Base-by-base conservation (phyloP, 1,139 yeast species). In the Taphrina communis region DNA sequence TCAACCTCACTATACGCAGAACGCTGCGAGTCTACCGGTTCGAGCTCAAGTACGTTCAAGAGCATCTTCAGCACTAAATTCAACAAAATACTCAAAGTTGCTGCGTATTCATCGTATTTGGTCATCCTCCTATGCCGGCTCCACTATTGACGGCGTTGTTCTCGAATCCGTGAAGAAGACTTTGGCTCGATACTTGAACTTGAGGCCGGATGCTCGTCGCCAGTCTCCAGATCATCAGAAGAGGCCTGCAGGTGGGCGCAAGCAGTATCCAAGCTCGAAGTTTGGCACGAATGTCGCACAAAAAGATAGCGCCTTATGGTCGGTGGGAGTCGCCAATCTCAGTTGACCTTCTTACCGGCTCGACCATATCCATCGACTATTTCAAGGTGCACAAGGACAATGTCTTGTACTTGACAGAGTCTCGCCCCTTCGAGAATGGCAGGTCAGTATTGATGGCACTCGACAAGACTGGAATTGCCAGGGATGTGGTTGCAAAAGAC, bases 311-410 rank as follows among this genome's bases (percentile, higher is more conserved):
- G 9, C 62, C 67, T 3, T 63, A 17, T 25, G 68, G 68, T 39
- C 46, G 53, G 17, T 65, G 68, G 68, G 48, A 48, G 19, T 65
- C 68, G 7, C 68, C 68, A 14, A 65, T 65, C 6, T 42, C 57
- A 6, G 25, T 57, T 25, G 68, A 65, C 38, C 68, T 65, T 12
- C 44, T 65, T 19, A 58, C 65, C 17, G 68, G 65, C 19, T 65
- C 68, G n/a, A 41, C 68, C 17, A 42, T 57, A 11, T 38, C 63
- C n/a, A 51, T 65, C 8, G 48, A 62, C 25, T 46, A 57, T 14
- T 35, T 65, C 21, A 21, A 35, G 50, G 58, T 48, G 5, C 65
- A 58, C 19, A 38, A 55, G 17, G 57, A 51, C 35, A 48, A 51
- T 14, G 44, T 46, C 39, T 31, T 65, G 19, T 57, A 65, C 58